phyloP scores from a whole-genome alignment of 2,329 filamentous ascomycete species.

The Beauveria asiatica region DNA sequence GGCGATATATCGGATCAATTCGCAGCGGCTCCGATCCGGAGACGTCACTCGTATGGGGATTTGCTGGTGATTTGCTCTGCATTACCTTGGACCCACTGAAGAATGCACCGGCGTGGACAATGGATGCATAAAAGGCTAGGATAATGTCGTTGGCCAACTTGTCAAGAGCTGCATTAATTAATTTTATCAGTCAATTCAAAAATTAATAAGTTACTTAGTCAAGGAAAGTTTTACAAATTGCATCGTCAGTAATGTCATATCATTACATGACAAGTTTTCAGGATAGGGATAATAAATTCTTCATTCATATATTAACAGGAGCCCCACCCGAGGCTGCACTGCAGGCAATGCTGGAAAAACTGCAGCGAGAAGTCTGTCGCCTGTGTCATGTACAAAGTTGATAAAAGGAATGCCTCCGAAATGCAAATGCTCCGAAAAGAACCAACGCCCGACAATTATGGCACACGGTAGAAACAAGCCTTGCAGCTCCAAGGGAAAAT shows the following conservation, averaged over 20 bases:
- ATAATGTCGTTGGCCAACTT: too few species aligned
- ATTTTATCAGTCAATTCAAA: not conserved
- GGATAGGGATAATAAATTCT: not conserved
- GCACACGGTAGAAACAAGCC: not conserved
- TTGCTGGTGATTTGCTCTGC: too few species aligned
- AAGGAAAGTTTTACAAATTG: too few species aligned
- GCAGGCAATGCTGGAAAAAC: not conserved
- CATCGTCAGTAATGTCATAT: too few species aligned
- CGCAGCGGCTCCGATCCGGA: not conserved
- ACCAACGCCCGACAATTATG: not conserved
- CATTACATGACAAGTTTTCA: not conserved
- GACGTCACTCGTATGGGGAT: not conserved
- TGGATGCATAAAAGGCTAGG: too few species aligned
- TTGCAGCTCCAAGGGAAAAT: not conserved
- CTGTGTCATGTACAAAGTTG: not conserved
- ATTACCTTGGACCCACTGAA: too few species aligned
- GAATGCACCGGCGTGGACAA: too few species aligned
- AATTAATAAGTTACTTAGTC: too few species aligned
- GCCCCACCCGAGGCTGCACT: not conserved
- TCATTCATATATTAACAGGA: constrained; percentile 1
- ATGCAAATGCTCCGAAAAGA: constrained; percentile 5
- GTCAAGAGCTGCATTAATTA: not conserved
- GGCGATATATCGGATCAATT: constrained; percentile 12
- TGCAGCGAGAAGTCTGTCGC: not conserved
- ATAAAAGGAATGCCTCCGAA: not conserved